Base-by-base conservation (phyloP, 75 land plant species). In the Chamaecyparis obtusa region DNA sequence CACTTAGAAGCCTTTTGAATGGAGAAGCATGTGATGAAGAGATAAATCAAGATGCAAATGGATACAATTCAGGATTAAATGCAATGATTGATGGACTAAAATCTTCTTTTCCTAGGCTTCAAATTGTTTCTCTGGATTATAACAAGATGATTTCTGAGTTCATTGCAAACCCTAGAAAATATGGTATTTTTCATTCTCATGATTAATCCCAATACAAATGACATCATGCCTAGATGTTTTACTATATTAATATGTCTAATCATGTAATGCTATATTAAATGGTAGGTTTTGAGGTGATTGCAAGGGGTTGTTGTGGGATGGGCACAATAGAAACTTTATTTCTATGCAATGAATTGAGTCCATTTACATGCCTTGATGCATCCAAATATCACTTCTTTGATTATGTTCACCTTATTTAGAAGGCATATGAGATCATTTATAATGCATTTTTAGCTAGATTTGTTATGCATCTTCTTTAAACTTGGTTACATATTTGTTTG, bases 281-380 rank as follows among this genome's bases (percentile, higher is more conserved):
- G 78, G 84, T 83, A 89, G 90, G 88, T 27, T 87, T 87, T 43
- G 21, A 46, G 33, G 35, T 67, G 56, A 84, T 87, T 19, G 27
- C n/a, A 54, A 78, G 55, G 77, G 91, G 83, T 24, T 90, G 91
- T 81, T 90, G 91, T 55, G 89, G 89, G 11, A 85, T 71, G 14
- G 89, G 89, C 21, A 8, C 9, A 2, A 5, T 81, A n/a, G 91
- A 90, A 41, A 44, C 39, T 16, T 86, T 77, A 3, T 35, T 82
- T 30, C 64, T 85, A 3, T 90, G 90, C 82, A 90, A 88, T 39
- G 32, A 43, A 36, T 27, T 55, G 9, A 78, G 48, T 79, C 32
- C 78, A 13, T 72, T 90, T 24, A 88, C 89, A 6, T 88, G 89
- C 67, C 8, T 41, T 51, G 78, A 75, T 75, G 78, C 78, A 0